Evolutionary conservation across 208 protist species (phyloP).

Genomic region (Acanthamoeba castellanii): DNA sequence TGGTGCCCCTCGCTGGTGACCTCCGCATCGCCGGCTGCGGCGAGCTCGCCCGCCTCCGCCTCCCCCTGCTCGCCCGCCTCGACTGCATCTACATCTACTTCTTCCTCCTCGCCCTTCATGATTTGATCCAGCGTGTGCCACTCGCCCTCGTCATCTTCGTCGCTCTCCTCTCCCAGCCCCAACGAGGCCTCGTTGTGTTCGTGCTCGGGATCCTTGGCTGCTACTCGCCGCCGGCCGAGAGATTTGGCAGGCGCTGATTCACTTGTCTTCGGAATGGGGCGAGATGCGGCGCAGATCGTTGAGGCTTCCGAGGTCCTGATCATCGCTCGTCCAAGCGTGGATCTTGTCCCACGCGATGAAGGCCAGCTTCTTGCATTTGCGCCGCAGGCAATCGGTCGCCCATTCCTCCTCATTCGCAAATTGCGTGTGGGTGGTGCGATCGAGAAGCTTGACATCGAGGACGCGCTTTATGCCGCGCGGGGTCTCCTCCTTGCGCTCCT

Average conservation of each 20-base stretch:
- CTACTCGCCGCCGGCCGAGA: no score
- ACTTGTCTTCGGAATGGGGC: background rate
- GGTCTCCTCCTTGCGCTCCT: background rate
- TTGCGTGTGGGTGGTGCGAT: background rate
- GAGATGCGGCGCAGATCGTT: conserved; percentile 25
- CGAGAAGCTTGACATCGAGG: background rate
- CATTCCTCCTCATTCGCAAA: conserved; percentile 16
- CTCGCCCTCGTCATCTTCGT: conserved; percentile 10
- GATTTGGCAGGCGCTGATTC: background rate
- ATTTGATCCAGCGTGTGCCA: conserved; percentile 42
- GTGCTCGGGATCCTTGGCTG: background rate
- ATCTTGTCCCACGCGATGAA: conserved; percentile 40
- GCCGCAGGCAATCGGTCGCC: background rate
- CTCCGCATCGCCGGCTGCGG: background rate
- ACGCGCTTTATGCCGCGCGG: background rate
- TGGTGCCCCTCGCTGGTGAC: background rate
- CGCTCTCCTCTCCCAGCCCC: conserved; percentile 9
- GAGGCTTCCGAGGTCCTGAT: conserved; percentile 26
- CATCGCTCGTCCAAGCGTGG: background rate
- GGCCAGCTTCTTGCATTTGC: background rate
- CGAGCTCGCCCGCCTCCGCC: background rate
- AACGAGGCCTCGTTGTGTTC: background rate
- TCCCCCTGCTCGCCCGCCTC: background rate
- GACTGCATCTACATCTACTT: background rate
- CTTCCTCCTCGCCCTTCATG: background rate